Percentiles rank a stretch among this genome's conserved stretches.
phyloP scores from a whole-genome alignment of 306 rosid genomes.

The Ceratonia siliqua region DNA sequence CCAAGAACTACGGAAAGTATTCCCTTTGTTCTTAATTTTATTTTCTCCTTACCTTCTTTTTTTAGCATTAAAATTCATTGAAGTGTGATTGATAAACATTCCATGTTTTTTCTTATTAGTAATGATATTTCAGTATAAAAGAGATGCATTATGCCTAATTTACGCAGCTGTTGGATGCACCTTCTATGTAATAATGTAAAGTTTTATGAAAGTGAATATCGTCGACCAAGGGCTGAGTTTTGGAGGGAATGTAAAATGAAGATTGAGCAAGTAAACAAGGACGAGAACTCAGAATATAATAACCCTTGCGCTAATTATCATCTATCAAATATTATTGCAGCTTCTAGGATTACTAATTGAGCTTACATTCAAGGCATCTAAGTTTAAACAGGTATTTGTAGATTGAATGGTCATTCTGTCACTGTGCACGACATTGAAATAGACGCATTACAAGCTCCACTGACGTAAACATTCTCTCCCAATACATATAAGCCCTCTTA shows the following conservation, averaged over 20 bases:
- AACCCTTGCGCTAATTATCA: neutral
- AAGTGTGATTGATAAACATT: too few relatives aligned
- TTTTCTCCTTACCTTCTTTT: too few relatives aligned
- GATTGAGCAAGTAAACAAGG: neutral
- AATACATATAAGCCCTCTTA: constrained; percentile 20
- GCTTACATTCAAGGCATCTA: constrained; percentile 39
- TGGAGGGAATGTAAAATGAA: neutral
- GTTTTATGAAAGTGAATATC: too few relatives aligned
- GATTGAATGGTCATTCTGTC: constrained; percentile 42
- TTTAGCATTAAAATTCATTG: too few relatives aligned
- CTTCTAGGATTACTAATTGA: constrained; percentile 33
- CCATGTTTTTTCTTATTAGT: too few relatives aligned
- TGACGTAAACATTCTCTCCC: constrained; percentile 33
- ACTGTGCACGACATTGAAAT: constrained; percentile 42
- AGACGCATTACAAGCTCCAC: constrained; percentile 41
- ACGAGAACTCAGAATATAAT: neutral
- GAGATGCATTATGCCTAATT: too few relatives aligned
- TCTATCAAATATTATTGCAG: neutral
- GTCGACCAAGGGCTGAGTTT: too few relatives aligned
- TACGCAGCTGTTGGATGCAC: too few relatives aligned
- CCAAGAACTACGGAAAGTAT: too few relatives aligned
- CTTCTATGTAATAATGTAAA: too few relatives aligned
- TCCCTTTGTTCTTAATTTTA: too few relatives aligned
- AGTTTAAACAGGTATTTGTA: constrained; percentile 48
- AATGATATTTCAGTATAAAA: too few relatives aligned